These are phyloP conservation scores for Pyrrhoderma lamaoense DNA, from an alignment of 1,284 basidiomycete genomes.

Conservation along the genomic window DNA sequence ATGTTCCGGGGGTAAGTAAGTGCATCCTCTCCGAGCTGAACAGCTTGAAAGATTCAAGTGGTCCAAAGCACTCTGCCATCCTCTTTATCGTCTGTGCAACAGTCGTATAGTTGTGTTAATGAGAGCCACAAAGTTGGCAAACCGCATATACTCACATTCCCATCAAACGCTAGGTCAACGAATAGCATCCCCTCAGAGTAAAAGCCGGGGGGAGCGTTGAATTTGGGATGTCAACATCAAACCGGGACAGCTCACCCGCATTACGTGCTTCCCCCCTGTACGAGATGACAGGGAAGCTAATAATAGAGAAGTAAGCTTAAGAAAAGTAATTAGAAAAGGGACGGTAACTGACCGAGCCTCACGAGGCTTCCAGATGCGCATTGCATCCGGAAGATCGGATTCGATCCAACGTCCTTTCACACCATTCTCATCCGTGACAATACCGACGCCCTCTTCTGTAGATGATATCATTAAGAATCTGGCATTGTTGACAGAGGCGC, in stretches of 20 bases:
- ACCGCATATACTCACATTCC: constrained; percentile 36
- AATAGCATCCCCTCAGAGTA: constrained; percentile 37
- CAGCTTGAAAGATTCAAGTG: constrained; percentile 40
- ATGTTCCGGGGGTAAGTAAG: constrained; percentile 42
- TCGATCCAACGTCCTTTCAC: constrained; percentile 26
- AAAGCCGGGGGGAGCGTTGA: constrained; percentile 23
- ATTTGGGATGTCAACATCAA: constrained; percentile 4
- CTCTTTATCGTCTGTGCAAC: constrained; percentile 37
- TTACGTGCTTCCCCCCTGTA: constrained; percentile 48
- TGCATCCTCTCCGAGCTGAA: constrained; percentile 16
- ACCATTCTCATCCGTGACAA: constrained; percentile 19
- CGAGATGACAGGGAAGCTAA: constrained; percentile 45
- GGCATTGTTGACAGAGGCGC: not conserved
- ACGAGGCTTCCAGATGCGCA: constrained; percentile 40
- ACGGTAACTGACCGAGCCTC: constrained; percentile 36
- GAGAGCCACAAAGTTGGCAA: not conserved
- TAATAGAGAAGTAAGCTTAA: not conserved
- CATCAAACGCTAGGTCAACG: constrained; percentile 49
- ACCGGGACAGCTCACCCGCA: constrained; percentile 3
- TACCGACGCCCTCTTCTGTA: constrained; percentile 19
- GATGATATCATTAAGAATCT: not conserved
- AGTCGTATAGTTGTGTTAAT: not conserved
- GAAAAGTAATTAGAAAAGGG: not conserved
- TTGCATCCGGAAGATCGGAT: constrained; percentile 44
- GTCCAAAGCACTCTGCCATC: constrained; percentile 48